Evolutionary conservation across 768 basidiomycete species (phyloP), one percentile per base, ranked within the genome.

Genomic region (Auriscalpium orientale): DNA sequence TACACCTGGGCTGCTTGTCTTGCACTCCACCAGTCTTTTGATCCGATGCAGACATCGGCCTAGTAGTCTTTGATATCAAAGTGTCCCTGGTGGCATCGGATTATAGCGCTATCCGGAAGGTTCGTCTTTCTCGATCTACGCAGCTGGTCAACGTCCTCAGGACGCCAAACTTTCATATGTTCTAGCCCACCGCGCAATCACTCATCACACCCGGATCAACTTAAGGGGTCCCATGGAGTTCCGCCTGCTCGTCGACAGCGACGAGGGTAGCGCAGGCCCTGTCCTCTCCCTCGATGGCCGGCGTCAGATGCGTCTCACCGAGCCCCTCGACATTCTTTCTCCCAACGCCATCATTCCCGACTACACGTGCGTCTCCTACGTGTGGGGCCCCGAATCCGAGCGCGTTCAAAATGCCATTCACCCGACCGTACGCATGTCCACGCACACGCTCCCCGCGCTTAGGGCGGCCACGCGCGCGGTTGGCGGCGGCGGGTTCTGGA

Each of bases 281-380:
- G 36, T 15, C 21, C 43, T 53, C 36, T 50, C 38, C 35, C 36
- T 57, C n/a, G 61, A 64, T 21, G 57, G 55, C 36, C 44, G 40
- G 20, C 47, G 51, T 28, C 58, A 58, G 58, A 10, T 35, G 28
- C 28, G 28, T 28, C 51, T 64, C 44, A 60, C 47, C 46, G 54
- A 57, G 8, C 58, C 61, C 18, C 37, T 61, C 45, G 56, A 59
- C 51, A 46, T 56, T 47, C 37, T 54, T 13, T 51, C 46, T 16
- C 37, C 40, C 21, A 20, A 46, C 8, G 18, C 49, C 5, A n/a
- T 13, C n/a, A 22, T 55, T 21, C 50, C 55, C 9, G 50, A 43
- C 15, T 61, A 65, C 52, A 49, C 55, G 44, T 62, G 61, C 44
- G 50, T 62, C 21, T 66, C 64, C n/a, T 66, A 64, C 61, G 61